A percentile compares a stretch with the other conserved stretches of the same genome.
Conservation (phyloP, 1,284 basidiomycete species). For the Hemileia vastatrix region DNA sequence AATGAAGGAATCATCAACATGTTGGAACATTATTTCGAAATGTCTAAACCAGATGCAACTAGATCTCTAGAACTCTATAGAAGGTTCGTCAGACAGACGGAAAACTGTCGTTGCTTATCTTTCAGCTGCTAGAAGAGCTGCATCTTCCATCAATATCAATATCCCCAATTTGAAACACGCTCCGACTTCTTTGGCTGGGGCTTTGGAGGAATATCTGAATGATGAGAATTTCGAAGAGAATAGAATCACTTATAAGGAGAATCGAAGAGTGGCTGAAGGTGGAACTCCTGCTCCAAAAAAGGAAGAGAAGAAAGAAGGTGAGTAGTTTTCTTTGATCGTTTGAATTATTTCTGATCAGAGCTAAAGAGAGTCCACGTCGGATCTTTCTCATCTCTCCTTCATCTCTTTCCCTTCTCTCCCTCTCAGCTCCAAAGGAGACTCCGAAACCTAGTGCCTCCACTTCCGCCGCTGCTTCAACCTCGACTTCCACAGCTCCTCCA, state of each 20-base stretch:
- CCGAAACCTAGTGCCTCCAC: conserved; percentile 1
- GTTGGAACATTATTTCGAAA: conserved; percentile 95
- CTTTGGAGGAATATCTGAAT: conserved; percentile 88
- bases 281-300: conserved; percentile 41
- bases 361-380: conserved; percentile 28
- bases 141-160: conserved; percentile 81
- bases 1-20: conserved; percentile 99
- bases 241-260: conserved; percentile 77
- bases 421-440: too few relatives aligned
- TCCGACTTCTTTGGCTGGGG: conserved; percentile 79
- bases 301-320: conserved; percentile 37
- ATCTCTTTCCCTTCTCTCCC: too few relatives aligned
- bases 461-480: conserved; percentile 21
- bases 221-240: conserved; percentile 96
- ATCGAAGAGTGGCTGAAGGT: conserved; percentile 63
- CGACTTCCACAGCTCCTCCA: conserved; percentile 26
- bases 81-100: conserved; percentile 88
- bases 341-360: conserved; percentile 25
- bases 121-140: conserved; percentile 79
- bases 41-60: conserved; percentile 83
- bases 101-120: conserved; percentile 88
- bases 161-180: conserved; percentile 81
- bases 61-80: conserved; percentile 82
- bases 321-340: neutral
- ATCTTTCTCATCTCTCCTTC: too few relatives aligned